Base-by-base conservation (phyloP, 2,329 filamentous ascomycete species). In the Penicillium decumbens region DNA sequence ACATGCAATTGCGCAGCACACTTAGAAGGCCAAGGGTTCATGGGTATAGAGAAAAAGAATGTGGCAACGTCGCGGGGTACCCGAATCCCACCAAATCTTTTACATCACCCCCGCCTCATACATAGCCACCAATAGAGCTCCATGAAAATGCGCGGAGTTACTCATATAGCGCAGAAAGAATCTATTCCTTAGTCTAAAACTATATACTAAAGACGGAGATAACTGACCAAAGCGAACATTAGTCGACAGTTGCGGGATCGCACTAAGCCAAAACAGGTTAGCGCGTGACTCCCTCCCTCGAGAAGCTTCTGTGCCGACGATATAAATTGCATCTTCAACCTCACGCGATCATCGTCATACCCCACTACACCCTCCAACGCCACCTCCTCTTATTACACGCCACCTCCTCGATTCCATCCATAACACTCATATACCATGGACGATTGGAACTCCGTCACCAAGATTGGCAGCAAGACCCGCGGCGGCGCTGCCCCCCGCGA, bases 381-480 rank as follows among this genome's bases (percentile, higher is more conserved):
- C 35, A 33, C 35, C 43, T 29, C 15, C 38, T 49, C 20, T 23
- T 3, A 40, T 39, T 40, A 18, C 15, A 18, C 12, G 45, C 24
- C 35, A 33, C 35, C 43, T 29, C 15, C 38, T 49, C 20, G 5
- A 40, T 39, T 40, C 43, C 13, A 9, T 30, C 10, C 23, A 42
- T 38, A 25, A 12, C 44, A 30, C 29, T 35, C 39, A 32, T 32
- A 45, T 64, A 73, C 62, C 61, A 80, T 82, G 84, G 84, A 87
- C 67, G 89, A 95, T 66, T 97, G 92, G 91, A 87, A 95, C 65
- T 73, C 76, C 61, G 83, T 87, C 63, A 95, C 90, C 75, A 95
- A 93, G 81, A 97, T 98, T 69, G 93, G 93, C 67, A 89, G 83
- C 82, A 92, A 88, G 75, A 81, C 81, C 67, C 83, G 84, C 65